Conservation (phyloP, 768 basidiomycete genomes). For the Clitopilus passeckerianus region DNA sequence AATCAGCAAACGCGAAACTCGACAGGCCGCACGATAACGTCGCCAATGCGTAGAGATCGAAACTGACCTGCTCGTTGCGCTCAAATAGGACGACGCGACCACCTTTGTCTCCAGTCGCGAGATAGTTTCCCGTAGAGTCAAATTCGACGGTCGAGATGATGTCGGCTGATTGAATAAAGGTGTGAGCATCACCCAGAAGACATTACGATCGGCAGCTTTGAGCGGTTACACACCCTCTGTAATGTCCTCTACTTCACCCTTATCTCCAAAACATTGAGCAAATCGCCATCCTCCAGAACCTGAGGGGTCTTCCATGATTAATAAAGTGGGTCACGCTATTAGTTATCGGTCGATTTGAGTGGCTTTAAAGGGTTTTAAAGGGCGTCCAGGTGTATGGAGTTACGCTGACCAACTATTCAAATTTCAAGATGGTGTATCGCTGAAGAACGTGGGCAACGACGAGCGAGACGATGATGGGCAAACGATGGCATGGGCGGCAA, state of each 20-base stretch:
- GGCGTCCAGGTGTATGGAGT: slow-evolving; percentile 20
- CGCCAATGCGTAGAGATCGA: slow-evolving; percentile 8
- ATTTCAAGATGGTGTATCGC: slow-evolving; percentile 15
- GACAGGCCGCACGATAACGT: slow-evolving; percentile 3
- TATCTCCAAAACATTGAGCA: slow-evolving; percentile 99
- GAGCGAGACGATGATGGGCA: slow-evolving; percentile 16
- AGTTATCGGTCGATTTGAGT: slow-evolving; percentile 13
- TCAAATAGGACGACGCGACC: slow-evolving; percentile 98
- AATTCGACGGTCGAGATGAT: slow-evolving; percentile 99
- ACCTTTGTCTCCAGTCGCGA: slow-evolving; percentile 99
- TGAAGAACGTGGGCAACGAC: slow-evolving; percentile 11
- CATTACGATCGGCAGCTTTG: slow-evolving; percentile 1
- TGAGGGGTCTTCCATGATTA: slow-evolving; percentile 75
- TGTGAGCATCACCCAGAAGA: slow-evolving; percentile 8
- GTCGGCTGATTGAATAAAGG: slow-evolving; percentile 65
- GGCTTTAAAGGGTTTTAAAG: slow-evolving; percentile 13
- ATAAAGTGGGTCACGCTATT: slow-evolving; percentile 18
- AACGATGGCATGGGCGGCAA: slow-evolving; percentile 17
- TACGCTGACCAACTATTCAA: slow-evolving; percentile 11
- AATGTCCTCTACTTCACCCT: slow-evolving; percentile 98
- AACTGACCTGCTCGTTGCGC: slow-evolving; percentile 87
- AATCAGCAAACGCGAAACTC: slow-evolving; percentile 1
- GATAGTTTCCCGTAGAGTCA: slow-evolving; percentile 98
- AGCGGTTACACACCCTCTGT: slow-evolving; percentile 74
- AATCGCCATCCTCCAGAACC: slow-evolving; percentile 94